phyloP scores from a whole-genome alignment of 1,139 yeast genomes.

The Geotrichum cucujoidarum region DNA sequence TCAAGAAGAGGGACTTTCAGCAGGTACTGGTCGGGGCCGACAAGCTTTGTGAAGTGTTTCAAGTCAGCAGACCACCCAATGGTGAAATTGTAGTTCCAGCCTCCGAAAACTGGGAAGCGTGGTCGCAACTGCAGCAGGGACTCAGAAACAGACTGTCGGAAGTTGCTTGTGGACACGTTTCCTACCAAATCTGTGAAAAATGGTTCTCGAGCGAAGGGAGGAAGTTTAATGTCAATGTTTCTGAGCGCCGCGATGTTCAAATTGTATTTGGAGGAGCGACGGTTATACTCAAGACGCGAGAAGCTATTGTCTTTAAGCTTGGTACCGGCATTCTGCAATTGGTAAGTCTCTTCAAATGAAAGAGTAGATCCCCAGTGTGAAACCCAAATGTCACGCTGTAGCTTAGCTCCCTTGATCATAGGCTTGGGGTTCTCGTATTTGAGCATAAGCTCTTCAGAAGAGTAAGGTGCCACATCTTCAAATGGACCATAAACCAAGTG shows the following conservation, averaged over 20 bases:
- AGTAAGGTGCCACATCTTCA: slow-evolving; percentile 44
- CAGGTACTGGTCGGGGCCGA: slow-evolving; percentile 50
- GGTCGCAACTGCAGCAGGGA: slow-evolving; percentile 60
- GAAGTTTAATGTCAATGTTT: slow-evolving; percentile 49
- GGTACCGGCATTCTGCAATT: slow-evolving; percentile 73
- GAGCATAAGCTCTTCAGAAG: slow-evolving; percentile 48
- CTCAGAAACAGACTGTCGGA: slow-evolving; percentile 35
- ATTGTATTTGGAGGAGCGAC: slow-evolving; percentile 34
- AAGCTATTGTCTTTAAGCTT: slow-evolving; percentile 51
- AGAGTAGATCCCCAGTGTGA: slow-evolving; percentile 65
- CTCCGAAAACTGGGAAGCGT: slow-evolving; percentile 89
- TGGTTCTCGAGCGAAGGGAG: slow-evolving; percentile 50
- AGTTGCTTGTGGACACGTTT: slow-evolving; percentile 77
- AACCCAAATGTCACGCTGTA: slow-evolving; percentile 78
- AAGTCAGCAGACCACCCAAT: slow-evolving; percentile 80
- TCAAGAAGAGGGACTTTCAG: slow-evolving; percentile 67
- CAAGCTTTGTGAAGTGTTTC: slow-evolving; percentile 43
- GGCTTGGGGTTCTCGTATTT: slow-evolving; percentile 67
- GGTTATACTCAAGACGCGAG: slow-evolving; percentile 72
- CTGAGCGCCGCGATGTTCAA: slow-evolving; percentile 39
- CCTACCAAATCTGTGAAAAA: slow-evolving; percentile 90
- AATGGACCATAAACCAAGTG: slow-evolving; percentile 57
- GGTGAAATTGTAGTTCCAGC: slow-evolving; percentile 94
- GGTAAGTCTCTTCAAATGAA: slow-evolving; percentile 79
- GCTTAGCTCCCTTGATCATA: slow-evolving; percentile 51